phyloP scores from a whole-genome alignment of 2,329 filamentous ascomycete genomes.

The Pseudocercospora eumusae region DNA sequence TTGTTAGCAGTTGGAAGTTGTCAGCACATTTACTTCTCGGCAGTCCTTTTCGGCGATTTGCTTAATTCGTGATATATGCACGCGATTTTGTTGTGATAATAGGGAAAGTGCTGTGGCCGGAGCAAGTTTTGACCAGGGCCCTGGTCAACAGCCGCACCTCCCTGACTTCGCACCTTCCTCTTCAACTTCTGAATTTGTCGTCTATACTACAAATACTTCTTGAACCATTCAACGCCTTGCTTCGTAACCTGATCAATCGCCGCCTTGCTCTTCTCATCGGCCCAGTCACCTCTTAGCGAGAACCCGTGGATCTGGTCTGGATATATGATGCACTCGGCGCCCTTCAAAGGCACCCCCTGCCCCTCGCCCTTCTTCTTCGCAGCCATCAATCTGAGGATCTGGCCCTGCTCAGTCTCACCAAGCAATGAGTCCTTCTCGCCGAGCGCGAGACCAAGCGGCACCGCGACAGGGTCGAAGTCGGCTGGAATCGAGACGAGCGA shows the following conservation, averaged over 20 bases:
- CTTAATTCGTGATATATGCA: not conserved
- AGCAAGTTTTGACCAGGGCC: not conserved
- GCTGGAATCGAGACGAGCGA: constrained; percentile 51
- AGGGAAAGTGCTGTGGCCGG: too few relatives aligned
- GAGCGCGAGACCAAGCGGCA: constrained; percentile 46
- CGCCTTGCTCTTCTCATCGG: constrained; percentile 49
- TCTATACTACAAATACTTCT: constrained; percentile 3
- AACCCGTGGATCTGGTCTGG: constrained; percentile 51
- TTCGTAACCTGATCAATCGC: constrained; percentile 46
- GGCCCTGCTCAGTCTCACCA: constrained; percentile 40
- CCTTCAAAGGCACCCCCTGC: constrained; percentile 35
- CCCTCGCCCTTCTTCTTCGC: constrained; percentile 42
- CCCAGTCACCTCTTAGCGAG: constrained; percentile 47
- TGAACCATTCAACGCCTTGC: constrained; percentile 1
- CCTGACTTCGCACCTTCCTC: not conserved
- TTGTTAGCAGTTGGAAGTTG: too few relatives aligned
- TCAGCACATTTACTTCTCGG: too few relatives aligned
- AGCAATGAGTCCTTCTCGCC: constrained; percentile 48
- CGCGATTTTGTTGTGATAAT: too few relatives aligned
- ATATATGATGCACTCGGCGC: constrained; percentile 46
- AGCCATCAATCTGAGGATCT: constrained; percentile 45
- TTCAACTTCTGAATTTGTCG: not conserved
- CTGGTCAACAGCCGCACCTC: not conserved
- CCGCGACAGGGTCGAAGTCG: constrained; percentile 46
- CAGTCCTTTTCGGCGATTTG: not conserved